Conservation (phyloP, 257 asterid genomes). For the Echites panduratus region DNA sequence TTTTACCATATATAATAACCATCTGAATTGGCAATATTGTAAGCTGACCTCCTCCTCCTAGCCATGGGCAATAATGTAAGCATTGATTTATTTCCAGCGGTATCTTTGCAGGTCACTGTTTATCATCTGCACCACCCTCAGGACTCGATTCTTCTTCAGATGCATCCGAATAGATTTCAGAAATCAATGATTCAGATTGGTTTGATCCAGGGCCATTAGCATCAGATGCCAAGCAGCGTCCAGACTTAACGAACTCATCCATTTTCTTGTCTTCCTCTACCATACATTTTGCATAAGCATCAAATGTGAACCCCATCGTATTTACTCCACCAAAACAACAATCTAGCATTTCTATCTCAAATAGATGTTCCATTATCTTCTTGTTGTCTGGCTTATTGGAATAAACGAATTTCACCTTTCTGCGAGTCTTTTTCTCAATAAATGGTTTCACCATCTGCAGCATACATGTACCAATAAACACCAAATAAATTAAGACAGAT, state of each 20-base stretch:
- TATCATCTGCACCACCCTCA: conserved; percentile 4
- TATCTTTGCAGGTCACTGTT: neutral
- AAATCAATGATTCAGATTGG: neutral
- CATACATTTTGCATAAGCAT: conserved; percentile 44
- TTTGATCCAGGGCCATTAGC: neutral
- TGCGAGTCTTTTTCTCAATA: conserved; percentile 55
- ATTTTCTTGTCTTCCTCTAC: conserved; percentile 39
- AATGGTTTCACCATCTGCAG: conserved; percentile 62
- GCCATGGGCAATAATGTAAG: too few relatives aligned
- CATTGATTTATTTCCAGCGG: neutral
- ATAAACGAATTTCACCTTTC: conserved; percentile 55
- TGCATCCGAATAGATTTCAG: conserved; percentile 9
- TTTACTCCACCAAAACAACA: conserved; percentile 47
- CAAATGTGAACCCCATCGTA: conserved; percentile 21
- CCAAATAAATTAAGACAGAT: neutral
- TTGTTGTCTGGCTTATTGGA: conserved; percentile 38
- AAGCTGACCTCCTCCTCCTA: too few relatives aligned
- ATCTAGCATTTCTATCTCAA: conserved; percentile 45
- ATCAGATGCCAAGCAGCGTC: conserved; percentile 26
- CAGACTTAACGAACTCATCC: conserved; percentile 20
- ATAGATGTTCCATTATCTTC: conserved; percentile 47
- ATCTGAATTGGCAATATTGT: too few relatives aligned
- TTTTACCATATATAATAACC: too few relatives aligned
- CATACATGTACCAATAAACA: neutral
- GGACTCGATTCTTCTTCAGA: conserved; percentile 10